These are phyloP conservation scores for Pseudopyricularia javanii DNA, from an alignment of 2,329 filamentous ascomycete genomes.

Conservation along the genomic window DNA sequence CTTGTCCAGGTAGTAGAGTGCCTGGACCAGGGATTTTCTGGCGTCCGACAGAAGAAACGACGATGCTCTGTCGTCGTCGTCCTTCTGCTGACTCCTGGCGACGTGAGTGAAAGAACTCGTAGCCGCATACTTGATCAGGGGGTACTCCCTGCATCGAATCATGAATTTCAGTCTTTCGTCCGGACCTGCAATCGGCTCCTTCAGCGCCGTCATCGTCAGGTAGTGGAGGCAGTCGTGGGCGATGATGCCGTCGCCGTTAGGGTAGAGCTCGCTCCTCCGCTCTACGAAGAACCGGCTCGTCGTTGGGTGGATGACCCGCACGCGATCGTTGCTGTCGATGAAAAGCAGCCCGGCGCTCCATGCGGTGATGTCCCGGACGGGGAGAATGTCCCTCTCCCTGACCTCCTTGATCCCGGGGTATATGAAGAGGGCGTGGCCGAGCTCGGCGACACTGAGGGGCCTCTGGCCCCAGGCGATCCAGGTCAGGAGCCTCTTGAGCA, in stretches of 20 bases:
- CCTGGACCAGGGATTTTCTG: background rate
- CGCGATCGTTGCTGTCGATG: background rate
- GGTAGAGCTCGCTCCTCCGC: background rate
- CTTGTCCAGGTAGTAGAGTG: background rate
- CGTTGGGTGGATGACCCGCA: background rate
- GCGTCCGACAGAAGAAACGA: background rate
- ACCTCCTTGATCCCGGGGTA: background rate
- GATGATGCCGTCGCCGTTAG: background rate
- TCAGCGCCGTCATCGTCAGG: background rate
- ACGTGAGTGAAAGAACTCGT: background rate
- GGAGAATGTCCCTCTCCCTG: background rate
- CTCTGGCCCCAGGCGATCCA: background rate
- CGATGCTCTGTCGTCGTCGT: background rate
- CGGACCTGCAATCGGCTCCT: background rate
- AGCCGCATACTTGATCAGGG: background rate
- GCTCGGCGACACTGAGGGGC: background rate
- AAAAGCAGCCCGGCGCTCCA: background rate
- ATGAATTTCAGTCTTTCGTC: background rate
- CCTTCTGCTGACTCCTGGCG: background rate
- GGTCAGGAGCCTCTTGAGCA: background rate
- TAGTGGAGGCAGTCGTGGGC: background rate
- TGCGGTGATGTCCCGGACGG: background rate
- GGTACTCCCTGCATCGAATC: background rate
- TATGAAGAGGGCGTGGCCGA: background rate
- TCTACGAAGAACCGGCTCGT: background rate